Evolutionary conservation across 306 rosid species (phyloP), one percentile per base, ranked within the genome.

Genomic region (Lagenaria siceraria): DNA sequence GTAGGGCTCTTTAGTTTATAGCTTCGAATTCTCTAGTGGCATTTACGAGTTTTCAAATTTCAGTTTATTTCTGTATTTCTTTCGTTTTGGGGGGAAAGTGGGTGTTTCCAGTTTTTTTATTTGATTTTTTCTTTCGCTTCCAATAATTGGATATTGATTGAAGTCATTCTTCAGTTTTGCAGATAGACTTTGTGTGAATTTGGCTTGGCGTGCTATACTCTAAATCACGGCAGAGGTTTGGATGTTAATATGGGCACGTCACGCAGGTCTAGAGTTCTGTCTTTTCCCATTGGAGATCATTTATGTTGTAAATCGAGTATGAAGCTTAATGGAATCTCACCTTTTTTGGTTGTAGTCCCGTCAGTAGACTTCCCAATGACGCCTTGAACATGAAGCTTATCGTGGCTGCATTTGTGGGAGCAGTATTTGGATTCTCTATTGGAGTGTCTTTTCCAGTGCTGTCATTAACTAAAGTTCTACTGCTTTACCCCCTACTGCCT

Each of bases 401-500:
- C 31, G 85, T 95, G 22, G 88, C 96, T 75, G 89, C 99, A 65
- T 92, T 95, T 80, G 64, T 88, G 46, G 99, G 98, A 78, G 85
- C 88, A 69, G 82, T 88, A 82, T 77, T 92, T 70, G 98, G 99
- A 75, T 92, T 90, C 87, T 85, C 88, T 54, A 84, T 95, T 61
- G 99, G 99, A 65, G 82, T 86, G 35, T 92, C 99, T 46, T 90
- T 90, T 82, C 97, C 96, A 1, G 35, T 89, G 4, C 83, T 95
- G 79, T 89, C 90, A 62, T 85, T 95, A 82, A 85, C 92, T 17
- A 95, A 88, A 97, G 99, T 36, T 79, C 78, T 65, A 77, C 54
- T 77, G 78, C 48, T 71, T 61, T 61, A 14, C 21, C 68, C 4
- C 68, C 42, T 13, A 13, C 27, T 10, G 19, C 18, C 49, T 49